These are phyloP conservation scores for grape (Vitis vinifera) DNA, from an alignment of 164 flowering plant species.

Conservation along the genomic window DNA sequence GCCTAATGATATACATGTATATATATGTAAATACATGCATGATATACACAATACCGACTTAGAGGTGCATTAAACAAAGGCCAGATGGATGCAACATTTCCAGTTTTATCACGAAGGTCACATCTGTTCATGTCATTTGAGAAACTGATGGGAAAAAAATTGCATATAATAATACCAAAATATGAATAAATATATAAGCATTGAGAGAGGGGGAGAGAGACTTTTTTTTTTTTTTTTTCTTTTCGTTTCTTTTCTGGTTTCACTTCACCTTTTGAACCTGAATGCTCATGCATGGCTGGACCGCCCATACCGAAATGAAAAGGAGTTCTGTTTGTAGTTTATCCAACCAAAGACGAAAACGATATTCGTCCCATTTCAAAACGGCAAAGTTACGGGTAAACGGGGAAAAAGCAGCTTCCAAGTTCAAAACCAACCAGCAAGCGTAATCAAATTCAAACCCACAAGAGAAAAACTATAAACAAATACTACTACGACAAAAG, in stretches of 20 bases:
- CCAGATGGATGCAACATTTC: slow-evolving; percentile 17
- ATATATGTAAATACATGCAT: no score
- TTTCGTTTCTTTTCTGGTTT: no score
- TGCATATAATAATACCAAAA: neutral
- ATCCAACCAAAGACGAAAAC: slow-evolving; percentile 19
- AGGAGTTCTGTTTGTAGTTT: neutral
- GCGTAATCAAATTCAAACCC: slow-evolving; percentile 14
- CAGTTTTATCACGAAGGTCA: slow-evolving; percentile 17
- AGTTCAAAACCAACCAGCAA: slow-evolving; percentile 34
- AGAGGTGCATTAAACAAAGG: slow-evolving; percentile 15
- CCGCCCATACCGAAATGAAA: slow-evolving; percentile 14
- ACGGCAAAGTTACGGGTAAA: slow-evolving; percentile 30
- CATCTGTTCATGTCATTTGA: slow-evolving; percentile 16
- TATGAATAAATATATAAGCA: neutral
- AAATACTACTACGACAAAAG: neutral
- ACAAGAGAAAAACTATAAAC: neutral
- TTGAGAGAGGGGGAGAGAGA: neutral
- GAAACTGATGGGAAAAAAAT: neutral
- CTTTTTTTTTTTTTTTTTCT: neutral
- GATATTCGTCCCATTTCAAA: slow-evolving; percentile 13
- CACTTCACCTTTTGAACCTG: slow-evolving; percentile 12
- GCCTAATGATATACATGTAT: no score
- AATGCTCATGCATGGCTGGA: slow-evolving; percentile 30
- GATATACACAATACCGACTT: neutral
- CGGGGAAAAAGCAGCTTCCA: slow-evolving; percentile 31